These are phyloP conservation scores for Diaporthe caulivora DNA, from an alignment of 2,329 filamentous ascomycete genomes.

Conservation along the genomic window DNA sequence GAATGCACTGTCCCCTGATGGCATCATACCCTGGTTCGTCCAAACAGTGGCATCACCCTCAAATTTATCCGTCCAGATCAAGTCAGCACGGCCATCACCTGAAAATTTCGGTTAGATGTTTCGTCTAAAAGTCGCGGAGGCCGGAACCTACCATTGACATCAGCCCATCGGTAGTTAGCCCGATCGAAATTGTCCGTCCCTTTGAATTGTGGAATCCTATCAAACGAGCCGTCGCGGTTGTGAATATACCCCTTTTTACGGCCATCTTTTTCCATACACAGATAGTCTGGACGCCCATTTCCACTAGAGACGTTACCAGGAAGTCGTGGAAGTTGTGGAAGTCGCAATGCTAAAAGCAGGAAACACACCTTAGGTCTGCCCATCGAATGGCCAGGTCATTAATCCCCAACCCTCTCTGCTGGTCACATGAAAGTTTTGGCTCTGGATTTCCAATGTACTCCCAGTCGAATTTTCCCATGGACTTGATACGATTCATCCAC, in stretches of 20 bases:
- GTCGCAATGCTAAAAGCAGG: background rate
- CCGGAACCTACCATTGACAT: slow-evolving; percentile 48
- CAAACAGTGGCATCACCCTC: slow-evolving; percentile 47
- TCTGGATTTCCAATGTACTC: slow-evolving; percentile 30
- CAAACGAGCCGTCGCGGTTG: slow-evolving; percentile 40
- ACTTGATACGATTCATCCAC: slow-evolving; percentile 23
- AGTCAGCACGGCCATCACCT: slow-evolving; percentile 51
- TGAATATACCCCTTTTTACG: slow-evolving; percentile 35
- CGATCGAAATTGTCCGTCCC: slow-evolving; percentile 47
- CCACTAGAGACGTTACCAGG: slow-evolving; percentile 33
- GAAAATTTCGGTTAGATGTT: background rate
- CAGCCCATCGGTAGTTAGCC: slow-evolving; percentile 52
- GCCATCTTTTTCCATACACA: slow-evolving; percentile 39
- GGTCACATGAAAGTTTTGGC: slow-evolving; percentile 17
- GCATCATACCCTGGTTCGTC: slow-evolving; percentile 46
- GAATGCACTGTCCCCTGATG: slow-evolving; percentile 38
- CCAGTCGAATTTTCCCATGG: slow-evolving; percentile 8
- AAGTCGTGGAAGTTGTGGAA: background rate
- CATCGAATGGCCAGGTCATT: slow-evolving; percentile 6
- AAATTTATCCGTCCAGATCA: slow-evolving; percentile 52
- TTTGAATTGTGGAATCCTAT: slow-evolving; percentile 46
- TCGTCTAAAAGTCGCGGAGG: too few species aligned
- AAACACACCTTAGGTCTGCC: slow-evolving; percentile 1
- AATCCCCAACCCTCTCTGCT: slow-evolving; percentile 28
- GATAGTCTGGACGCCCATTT: slow-evolving; percentile 38